Evolutionary conservation across 805 yeast species (phyloP).

Genomic region (Wilhelminamyces savonicus): DNA sequence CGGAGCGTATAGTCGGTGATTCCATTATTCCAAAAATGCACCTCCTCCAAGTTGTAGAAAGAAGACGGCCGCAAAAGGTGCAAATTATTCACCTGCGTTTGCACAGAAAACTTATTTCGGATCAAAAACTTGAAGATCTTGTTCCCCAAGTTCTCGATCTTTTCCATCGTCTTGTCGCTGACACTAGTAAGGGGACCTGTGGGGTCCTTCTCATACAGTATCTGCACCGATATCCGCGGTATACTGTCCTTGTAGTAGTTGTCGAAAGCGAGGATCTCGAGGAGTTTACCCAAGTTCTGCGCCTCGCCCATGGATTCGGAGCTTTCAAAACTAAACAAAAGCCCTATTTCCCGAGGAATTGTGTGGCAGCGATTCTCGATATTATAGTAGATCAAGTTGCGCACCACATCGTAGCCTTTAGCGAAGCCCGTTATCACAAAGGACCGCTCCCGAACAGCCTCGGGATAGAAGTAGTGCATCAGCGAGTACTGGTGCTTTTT

Average conservation of each 20-base stretch:
- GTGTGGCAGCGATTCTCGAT: constrained; percentile 1
- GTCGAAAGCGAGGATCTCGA: constrained; percentile 11
- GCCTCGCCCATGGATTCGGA: constrained; percentile 1
- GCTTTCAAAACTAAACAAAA: constrained; percentile 1
- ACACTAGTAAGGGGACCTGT: not conserved
- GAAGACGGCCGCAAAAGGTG: constrained; percentile 2
- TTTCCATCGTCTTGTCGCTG: constrained; percentile 5
- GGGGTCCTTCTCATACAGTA: constrained; percentile 4
- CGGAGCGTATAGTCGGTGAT: constrained; percentile 4
- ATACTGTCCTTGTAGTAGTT: constrained; percentile 6
- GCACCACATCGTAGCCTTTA: constrained; percentile 5
- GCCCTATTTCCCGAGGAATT: constrained; percentile 3
- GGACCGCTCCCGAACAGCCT: too few species aligned
- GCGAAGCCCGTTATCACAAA: constrained; percentile 3
- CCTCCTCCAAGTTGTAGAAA: constrained; percentile 5
- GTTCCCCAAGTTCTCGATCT: constrained; percentile 4
- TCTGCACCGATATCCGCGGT: constrained; percentile 5
- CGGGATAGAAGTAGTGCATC: constrained; percentile 3
- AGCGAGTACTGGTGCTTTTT: not conserved
- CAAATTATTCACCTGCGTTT: not conserved
- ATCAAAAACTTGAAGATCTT: constrained; percentile 7
- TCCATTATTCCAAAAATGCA: constrained; percentile 8
- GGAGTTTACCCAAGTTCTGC: constrained; percentile 5
- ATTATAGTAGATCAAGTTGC: constrained; percentile 3
- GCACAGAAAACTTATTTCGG: constrained; percentile 3